A percentile compares a stretch with the other conserved stretches of the same genome.
These are phyloP conservation scores for Hymenoscyphus linearis DNA, from an alignment of 2,329 filamentous ascomycete species.

Conservation along the genomic window DNA sequence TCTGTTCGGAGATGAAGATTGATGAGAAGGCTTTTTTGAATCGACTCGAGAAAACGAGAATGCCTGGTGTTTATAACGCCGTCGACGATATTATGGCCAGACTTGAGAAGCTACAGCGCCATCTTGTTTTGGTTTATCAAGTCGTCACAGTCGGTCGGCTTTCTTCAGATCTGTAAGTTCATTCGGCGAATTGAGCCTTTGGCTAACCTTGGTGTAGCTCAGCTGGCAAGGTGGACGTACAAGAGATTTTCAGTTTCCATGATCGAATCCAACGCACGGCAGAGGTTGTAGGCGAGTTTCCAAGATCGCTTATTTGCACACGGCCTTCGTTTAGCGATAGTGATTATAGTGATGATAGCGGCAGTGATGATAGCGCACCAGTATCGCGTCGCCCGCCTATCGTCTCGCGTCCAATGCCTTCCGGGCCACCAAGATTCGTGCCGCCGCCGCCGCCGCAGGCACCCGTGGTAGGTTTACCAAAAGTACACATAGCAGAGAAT, in stretches of 20 bases:
- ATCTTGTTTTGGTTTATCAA: constrained; percentile 24
- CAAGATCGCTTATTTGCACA: neutral
- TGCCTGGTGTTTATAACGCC: constrained; percentile 3
- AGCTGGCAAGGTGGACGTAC: constrained; percentile 19
- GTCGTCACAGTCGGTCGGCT: constrained; percentile 20
- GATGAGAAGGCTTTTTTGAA: constrained; percentile 17
- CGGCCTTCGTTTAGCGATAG: constrained; percentile 5
- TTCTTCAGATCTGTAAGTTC: constrained; percentile 20
- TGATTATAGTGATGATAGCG: constrained; percentile 6
- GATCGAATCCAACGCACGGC: constrained; percentile 21
- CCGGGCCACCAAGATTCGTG: neutral
- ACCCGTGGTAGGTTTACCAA: neutral
- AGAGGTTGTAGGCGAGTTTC: constrained; percentile 13
- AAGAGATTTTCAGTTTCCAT: constrained; percentile 21
- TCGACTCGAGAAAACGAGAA: constrained; percentile 18
- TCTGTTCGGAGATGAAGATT: constrained; percentile 12
- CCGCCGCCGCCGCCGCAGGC: neutral
- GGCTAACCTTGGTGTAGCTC: constrained; percentile 11
- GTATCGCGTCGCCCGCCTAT: neutral
- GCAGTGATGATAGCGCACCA: constrained; percentile 4
- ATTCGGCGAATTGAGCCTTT: neutral
- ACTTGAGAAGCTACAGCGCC: constrained; percentile 21
- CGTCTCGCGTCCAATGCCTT: neutral
- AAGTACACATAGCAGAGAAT: neutral
- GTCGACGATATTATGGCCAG: constrained; percentile 10